A percentile compares a stretch with the other conserved stretches of the same genome.
These are phyloP conservation scores for Fusarium luffae DNA, from an alignment of 2,329 filamentous ascomycete species.

Conservation along the genomic window DNA sequence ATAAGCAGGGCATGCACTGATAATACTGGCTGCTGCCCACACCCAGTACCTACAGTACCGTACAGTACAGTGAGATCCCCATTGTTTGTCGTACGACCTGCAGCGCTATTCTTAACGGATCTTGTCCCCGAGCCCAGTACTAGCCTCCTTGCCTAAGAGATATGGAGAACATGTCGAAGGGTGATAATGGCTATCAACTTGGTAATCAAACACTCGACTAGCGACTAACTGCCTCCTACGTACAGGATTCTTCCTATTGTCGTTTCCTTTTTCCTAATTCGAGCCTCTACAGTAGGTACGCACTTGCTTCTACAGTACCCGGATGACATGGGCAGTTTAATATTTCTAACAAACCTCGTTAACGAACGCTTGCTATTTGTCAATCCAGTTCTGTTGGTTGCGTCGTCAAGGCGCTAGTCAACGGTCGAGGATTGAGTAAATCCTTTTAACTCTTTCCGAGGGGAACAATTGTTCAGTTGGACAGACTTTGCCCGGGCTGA, in stretches of 20 bases:
- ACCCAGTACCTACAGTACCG: not conserved
- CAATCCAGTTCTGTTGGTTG: not conserved
- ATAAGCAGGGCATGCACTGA: not conserved
- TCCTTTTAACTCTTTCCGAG: not conserved
- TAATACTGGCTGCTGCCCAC: not conserved
- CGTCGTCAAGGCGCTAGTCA: conserved; percentile 3
- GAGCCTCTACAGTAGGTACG: not conserved
- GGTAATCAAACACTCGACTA: conserved; percentile 27
- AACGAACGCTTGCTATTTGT: conserved; percentile 11
- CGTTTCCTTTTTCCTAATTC: conserved; percentile 8
- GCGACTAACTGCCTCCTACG: conserved; percentile 1
- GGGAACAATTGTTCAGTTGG: not conserved
- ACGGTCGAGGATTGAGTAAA: not conserved
- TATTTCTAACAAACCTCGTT: conserved; percentile 15
- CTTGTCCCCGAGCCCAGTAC: not conserved
- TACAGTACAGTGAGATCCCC: not conserved
- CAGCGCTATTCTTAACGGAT: conserved; percentile 6
- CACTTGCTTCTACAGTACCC: not conserved
- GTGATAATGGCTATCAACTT: conserved; percentile 7
- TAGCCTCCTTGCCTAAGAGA: conserved; percentile 6
- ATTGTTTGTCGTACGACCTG: not conserved
- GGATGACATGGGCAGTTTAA: conserved; percentile 15
- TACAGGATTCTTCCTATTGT: not conserved
- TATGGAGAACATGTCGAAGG: conserved; percentile 7
- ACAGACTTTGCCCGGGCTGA: not conserved